Evolutionary conservation across 2,329 filamentous ascomycete species (phyloP), one percentile per base, ranked within the genome.

Genomic region (Alternaria ventricosa): DNA sequence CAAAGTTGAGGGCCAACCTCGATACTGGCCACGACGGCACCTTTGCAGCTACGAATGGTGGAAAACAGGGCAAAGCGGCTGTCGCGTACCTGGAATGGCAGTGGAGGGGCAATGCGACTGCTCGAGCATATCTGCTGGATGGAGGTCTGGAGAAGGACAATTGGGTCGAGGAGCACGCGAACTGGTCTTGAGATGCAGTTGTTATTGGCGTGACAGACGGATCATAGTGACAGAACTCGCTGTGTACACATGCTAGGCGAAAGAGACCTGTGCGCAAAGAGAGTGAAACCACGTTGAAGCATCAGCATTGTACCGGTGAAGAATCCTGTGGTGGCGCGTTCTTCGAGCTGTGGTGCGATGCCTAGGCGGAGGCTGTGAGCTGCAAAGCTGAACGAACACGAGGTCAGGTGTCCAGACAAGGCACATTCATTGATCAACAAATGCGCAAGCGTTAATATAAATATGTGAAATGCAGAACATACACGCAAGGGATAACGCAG

Each of bases 1-100:
- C 68, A 10, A 71, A 69, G 61, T 61, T 71, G 18, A 58, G 60
- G 20, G 65, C 59, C 6, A 71, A 71, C 49, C 66, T 71, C 13
- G 68, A 72, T 41, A 71, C 70, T 33, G 71, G 70, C 13, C 70
- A 72, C 47, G 66, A 61, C 13, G 68, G 71, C 18, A 73, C 70
- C 3, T 70, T 59, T 45, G 50, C 49, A n/a, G 71, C 70, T 20
- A 68, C 65, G 1, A 70, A 71, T 47, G 70, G 68, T 11, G 69
- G 69, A 20, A 71, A 73, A 55, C 62, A 66, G 25, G 70, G 70
- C 12, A 73, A 71, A 33, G 71, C 68, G 18, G 67, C 65, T 15
- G 65, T 69, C 15, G 64, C 64, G 12, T 73, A 71, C 46, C 55
- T 73, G 27, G 66, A 73, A 33, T 72, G 66, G 65, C 63, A 67